These are phyloP conservation scores for Brettanomyces custersianus DNA, from an alignment of 805 yeast genomes.

Conservation along the genomic window DNA sequence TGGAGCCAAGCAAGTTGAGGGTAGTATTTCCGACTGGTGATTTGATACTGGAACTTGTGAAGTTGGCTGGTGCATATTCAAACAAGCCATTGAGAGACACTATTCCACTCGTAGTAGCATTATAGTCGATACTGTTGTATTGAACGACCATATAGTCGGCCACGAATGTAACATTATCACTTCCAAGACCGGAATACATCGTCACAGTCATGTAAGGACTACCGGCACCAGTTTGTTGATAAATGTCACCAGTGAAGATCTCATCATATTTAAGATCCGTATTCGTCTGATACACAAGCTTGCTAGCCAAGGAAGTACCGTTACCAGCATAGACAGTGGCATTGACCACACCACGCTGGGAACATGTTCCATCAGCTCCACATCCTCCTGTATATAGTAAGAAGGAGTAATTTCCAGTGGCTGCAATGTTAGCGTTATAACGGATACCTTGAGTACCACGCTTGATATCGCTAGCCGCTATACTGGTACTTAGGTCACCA, in stretches of 20 bases:
- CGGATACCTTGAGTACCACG: constrained; percentile 30
- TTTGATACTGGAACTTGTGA: constrained; percentile 28
- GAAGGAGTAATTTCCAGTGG: constrained; percentile 68
- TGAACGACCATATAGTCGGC: constrained; percentile 43
- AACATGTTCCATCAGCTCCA: constrained; percentile 54
- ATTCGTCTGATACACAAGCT: constrained; percentile 70
- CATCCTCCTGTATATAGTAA: constrained; percentile 87
- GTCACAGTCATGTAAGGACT: constrained; percentile 31
- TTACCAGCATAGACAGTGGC: constrained; percentile 53
- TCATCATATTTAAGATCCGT: constrained; percentile 71
- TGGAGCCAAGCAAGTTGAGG: constrained; percentile 30
- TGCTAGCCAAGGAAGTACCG: constrained; percentile 32
- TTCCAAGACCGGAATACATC: constrained; percentile 24
- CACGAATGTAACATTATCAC: constrained; percentile 44
- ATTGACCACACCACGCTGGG: constrained; percentile 64
- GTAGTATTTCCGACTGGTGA: constrained; percentile 39
- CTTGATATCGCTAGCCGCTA: constrained; percentile 21
- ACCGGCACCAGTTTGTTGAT: constrained; percentile 30
- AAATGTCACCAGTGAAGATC: constrained; percentile 61
- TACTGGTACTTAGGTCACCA: constrained; percentile 17
- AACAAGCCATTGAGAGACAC: constrained; percentile 65
- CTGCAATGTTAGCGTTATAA: constrained; percentile 59
- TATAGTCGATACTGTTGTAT: constrained; percentile 8
- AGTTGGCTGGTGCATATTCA: constrained; percentile 70
- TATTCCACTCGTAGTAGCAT: not conserved